Evolutionary conservation across 305 asterid genomes (phyloP).

Genomic region (Fraxinus ornus): DNA sequence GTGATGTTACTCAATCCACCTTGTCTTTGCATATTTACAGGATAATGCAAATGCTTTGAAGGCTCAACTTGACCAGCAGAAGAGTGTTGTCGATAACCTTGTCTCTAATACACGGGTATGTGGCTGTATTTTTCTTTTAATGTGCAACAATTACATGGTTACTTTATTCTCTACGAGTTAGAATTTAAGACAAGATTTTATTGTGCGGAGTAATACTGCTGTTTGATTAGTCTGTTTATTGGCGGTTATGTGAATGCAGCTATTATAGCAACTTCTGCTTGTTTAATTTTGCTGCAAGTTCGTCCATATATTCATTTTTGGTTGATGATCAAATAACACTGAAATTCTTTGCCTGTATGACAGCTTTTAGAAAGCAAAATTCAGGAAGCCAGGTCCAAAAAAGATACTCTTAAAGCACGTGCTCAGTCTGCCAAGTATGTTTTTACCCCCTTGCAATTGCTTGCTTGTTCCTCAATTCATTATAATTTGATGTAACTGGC

Average conservation of each 20-base stretch:
- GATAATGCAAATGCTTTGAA: conserved; percentile 85
- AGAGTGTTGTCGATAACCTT: conserved; percentile 71
- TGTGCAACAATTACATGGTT: conserved; percentile 8
- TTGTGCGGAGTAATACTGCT: background rate
- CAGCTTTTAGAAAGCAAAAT: conserved; percentile 97
- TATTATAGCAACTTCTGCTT: conserved; percentile 13
- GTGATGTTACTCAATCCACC: background rate
- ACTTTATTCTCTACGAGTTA: background rate
- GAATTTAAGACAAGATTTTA: background rate
- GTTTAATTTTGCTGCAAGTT: conserved; percentile 13
- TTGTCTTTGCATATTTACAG: conserved; percentile 39
- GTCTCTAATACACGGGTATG: conserved; percentile 90
- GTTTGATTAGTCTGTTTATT: background rate
- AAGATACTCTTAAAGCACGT: conserved; percentile 94
- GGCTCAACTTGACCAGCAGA: conserved; percentile 91
- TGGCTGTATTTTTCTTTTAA: conserved; percentile 20
- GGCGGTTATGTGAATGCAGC: background rate
- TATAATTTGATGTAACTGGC: conserved; percentile 19
- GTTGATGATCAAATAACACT: conserved; percentile 2
- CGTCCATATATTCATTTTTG: conserved; percentile 10
- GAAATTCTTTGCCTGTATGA: conserved; percentile 10
- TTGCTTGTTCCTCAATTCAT: background rate
- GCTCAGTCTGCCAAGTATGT: conserved; percentile 97
- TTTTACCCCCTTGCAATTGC: conserved; percentile 18
- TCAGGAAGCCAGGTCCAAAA: conserved; percentile 95